These are phyloP conservation scores for Sporisorium sorghi DNA, from an alignment of 1,284 basidiomycete genomes.

Conservation along the genomic window DNA sequence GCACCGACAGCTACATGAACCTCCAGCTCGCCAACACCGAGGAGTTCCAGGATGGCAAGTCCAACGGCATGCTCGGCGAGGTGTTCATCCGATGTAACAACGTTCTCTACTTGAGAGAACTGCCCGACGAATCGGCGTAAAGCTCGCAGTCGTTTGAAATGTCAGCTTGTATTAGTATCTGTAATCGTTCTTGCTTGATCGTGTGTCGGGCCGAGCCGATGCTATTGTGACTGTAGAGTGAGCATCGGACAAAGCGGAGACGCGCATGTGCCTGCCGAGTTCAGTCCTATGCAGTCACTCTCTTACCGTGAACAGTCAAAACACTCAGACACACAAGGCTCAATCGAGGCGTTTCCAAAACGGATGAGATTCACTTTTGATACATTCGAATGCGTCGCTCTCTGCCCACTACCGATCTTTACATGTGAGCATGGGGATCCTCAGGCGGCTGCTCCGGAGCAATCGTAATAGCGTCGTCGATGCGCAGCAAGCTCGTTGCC, in stretches of 20 bases:
- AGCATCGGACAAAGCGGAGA: too few species aligned
- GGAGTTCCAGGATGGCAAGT: constrained; percentile 95
- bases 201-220: not conserved
- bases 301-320: not conserved
- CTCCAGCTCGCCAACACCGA: constrained; percentile 98
- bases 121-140: constrained; percentile 51
- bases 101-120: constrained; percentile 65
- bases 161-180: constrained; percentile 8
- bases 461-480: constrained; percentile 78
- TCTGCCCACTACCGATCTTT: constrained; percentile 1
- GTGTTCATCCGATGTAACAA: constrained; percentile 87
- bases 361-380: constrained; percentile 5
- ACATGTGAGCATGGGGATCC: constrained; percentile 69
- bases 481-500: constrained; percentile 91
- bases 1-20: constrained; percentile 99
- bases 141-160: not conserved
- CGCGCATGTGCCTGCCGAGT: not conserved
- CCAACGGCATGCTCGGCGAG: constrained; percentile 94
- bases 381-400: constrained; percentile 3
- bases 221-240: too few species aligned
- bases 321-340: not conserved
- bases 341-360: not conserved
- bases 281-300: not conserved
- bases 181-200: not conserved
- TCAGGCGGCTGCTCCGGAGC: constrained; percentile 63